Percentiles rank a stretch among this genome's conserved stretches.
phyloP scores from a whole-genome alignment of 2,329 filamentous ascomycete species.

The Sporothrix humicola region DNA sequence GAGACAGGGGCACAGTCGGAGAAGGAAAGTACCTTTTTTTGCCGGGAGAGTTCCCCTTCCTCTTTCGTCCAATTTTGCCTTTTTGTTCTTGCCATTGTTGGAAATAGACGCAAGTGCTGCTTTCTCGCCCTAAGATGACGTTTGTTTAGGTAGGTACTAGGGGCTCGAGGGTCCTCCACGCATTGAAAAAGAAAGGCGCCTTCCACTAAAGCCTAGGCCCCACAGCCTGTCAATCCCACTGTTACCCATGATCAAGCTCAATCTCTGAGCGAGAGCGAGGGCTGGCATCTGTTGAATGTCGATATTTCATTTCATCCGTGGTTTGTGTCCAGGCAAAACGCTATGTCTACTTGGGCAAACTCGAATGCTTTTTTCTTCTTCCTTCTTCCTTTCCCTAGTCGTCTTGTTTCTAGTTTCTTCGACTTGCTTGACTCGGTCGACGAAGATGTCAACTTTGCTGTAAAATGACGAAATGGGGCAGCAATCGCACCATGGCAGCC shows the following conservation, averaged over 20 bases:
- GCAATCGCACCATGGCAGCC: constrained; percentile 21
- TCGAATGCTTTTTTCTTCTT: neutral
- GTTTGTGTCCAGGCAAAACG: too few relatives aligned
- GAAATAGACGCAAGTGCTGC: neutral
- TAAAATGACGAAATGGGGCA: too few relatives aligned
- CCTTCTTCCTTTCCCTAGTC: neutral
- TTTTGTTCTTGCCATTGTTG: neutral
- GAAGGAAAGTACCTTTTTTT: neutral
- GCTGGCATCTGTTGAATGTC: neutral
- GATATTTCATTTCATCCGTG: neutral
- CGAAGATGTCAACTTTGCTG: neutral
- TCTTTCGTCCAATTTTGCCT: neutral
- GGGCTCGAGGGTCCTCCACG: too few relatives aligned
- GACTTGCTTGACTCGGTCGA: neutral
- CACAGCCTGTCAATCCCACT: constrained; percentile 13
- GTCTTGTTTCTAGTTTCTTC: too few relatives aligned
- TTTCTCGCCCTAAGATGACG: neutral
- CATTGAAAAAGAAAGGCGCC: constrained; percentile 21
- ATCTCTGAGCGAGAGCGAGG: constrained; percentile 9
- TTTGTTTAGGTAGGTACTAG: neutral
- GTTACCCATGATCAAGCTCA: neutral
- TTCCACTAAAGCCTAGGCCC: neutral
- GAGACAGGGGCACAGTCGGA: neutral
- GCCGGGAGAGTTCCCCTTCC: neutral
- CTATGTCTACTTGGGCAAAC: too few relatives aligned